Percentiles rank a stretch among this genome's conserved stretches.
Evolutionary conservation across 495 filamentous ascomycete genomes (phyloP).

Genomic region (Lasiosphaeria ovina): DNA sequence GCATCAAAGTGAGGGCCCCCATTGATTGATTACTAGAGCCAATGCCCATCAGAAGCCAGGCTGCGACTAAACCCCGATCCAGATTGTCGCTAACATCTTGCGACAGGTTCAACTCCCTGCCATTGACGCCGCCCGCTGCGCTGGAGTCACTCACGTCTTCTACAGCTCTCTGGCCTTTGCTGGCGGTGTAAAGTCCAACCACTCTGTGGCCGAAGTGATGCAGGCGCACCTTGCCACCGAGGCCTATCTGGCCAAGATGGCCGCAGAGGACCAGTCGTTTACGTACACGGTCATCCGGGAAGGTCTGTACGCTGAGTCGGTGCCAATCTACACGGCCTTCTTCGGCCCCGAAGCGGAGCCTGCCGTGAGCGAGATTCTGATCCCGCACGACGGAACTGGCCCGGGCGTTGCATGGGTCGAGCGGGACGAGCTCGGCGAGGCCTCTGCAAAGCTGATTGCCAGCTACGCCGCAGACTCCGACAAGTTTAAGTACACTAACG

Average conservation of each 20-base stretch:
- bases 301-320: conserved; percentile 66
- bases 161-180: conserved; percentile 65
- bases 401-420: conserved; percentile 54
- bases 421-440: conserved; percentile 51
- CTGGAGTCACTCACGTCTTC: conserved; percentile 61
- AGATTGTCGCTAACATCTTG: not conserved
- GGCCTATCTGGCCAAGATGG: conserved; percentile 46
- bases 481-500: conserved; percentile 28
- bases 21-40: too few species aligned
- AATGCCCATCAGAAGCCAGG: too few species aligned
- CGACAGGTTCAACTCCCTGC: conserved; percentile 37
- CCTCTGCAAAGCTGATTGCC: conserved; percentile 42
- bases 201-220: conserved; percentile 56
- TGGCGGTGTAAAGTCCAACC: conserved; percentile 27
- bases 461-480: conserved; percentile 22
- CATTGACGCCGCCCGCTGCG: conserved; percentile 56
- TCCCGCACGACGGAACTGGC: conserved; percentile 49
- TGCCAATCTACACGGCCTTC: conserved; percentile 67
- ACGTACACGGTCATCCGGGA: conserved; percentile 56
- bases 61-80: not conserved
- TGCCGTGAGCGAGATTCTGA: conserved; percentile 37
- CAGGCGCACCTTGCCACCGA: conserved; percentile 66
- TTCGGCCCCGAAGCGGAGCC: conserved; percentile 39
- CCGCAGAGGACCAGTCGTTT: conserved; percentile 15
- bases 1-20: conserved; percentile 14